These are phyloP conservation scores for Trapa bicornis DNA, from an alignment of 345 rosid species.

Conservation along the genomic window DNA sequence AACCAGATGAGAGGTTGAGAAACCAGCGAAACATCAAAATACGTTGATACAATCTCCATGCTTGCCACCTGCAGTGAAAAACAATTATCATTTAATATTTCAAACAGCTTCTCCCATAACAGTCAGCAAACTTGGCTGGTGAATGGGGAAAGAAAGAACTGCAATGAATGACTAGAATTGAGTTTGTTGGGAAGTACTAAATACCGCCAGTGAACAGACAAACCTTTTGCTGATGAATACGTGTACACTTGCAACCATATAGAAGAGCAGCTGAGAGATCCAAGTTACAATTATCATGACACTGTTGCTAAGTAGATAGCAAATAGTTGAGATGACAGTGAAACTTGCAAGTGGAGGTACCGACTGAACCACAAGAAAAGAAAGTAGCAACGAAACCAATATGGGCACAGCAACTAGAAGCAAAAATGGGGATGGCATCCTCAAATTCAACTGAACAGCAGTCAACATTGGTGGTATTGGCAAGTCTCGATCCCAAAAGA, in stretches of 20 bases:
- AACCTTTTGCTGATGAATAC: constrained; percentile 59
- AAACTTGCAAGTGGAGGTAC: constrained; percentile 63
- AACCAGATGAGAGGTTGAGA: constrained; percentile 45
- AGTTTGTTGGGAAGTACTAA: not conserved
- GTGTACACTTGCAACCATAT: constrained; percentile 56
- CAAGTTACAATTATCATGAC: constrained; percentile 36
- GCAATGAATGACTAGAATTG: not conserved
- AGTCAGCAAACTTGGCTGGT: not conserved
- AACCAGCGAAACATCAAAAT: constrained; percentile 43
- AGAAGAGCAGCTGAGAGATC: constrained; percentile 58
- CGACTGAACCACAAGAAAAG: constrained; percentile 53
- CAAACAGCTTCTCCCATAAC: not conserved
- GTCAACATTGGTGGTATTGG: constrained; percentile 62
- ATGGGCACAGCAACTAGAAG: constrained; percentile 47
- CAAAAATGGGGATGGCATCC: constrained; percentile 61
- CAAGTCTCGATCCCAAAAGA: constrained; percentile 52
- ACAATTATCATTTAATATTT: constrained; percentile 6
- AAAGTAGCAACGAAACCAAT: constrained; percentile 35
- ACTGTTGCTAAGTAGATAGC: constrained; percentile 74
- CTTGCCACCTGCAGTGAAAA: constrained; percentile 49
- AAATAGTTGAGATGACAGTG: constrained; percentile 43
- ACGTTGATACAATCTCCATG: constrained; percentile 33
- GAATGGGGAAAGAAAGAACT: not conserved
- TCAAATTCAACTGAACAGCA: constrained; percentile 73
- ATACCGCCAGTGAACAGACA: constrained; percentile 7